Evolutionary conservation across 768 basidiomycete genomes (phyloP), one percentile per base, ranked within the genome.

Genomic region (Auriscalpium orientale): DNA sequence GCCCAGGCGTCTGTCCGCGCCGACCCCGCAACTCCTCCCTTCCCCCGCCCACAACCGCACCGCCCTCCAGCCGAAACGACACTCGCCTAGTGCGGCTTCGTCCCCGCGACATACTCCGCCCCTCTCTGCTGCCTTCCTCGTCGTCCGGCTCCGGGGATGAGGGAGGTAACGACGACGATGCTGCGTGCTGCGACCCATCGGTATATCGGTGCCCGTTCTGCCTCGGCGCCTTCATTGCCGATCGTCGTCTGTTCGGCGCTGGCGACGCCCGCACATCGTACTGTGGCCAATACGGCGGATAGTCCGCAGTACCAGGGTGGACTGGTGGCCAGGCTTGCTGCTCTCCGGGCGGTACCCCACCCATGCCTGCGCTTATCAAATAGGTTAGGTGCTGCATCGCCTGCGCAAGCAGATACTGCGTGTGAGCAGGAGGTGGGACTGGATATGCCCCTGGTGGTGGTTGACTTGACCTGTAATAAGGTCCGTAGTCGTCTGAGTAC

Each of bases 51-150:
- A 13, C 18, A 7, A 13, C 40, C 6, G 50, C 44, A 40, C 38
- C 40, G 40, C 45, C 43, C 34, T 68, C 68, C n/a, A 81, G 60
- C 56, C 67, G 71, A 64, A 86, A 86, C 11, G 83, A 82, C 2
- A 85, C 83, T 21, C 72, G 72, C 56, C 83, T 74, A 18, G 83
- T 81, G 49, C 69, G 74, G 66, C 83, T 82, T 51, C 79, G 72
- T 33, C 70, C 67, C 22, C 78, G 78, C 58, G 15, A 65, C 58
- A 47, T 69, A 55, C 13, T 53, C 12, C 61, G 55, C 35, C 15
- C 8, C 4, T 28, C 28, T 28, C 28, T 28, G 3, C 3, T 28
- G 3, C 22, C 22, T 40, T 49, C 7, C 45, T 47, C 15, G 1
- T 72, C 72, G n/a, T 61, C 61, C 12, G 54, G 64, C 54, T 76